Base-by-base conservation (phyloP, 257 asterid genomes). In the Fraxinus cuspidata region DNA sequence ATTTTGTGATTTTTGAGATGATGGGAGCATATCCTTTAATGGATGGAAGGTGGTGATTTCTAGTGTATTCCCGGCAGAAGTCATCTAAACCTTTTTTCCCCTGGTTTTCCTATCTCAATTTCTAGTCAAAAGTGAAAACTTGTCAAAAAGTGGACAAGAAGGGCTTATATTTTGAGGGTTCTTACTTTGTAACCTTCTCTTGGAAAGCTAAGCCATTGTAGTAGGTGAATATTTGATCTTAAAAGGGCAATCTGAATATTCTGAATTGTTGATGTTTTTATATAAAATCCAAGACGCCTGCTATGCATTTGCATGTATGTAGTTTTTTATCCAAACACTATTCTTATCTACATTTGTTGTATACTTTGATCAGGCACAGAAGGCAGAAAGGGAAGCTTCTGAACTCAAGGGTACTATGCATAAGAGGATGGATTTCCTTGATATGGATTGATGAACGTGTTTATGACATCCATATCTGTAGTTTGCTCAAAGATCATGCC, bases 381-480 rank as follows among this genome's bases (percentile, higher is more conserved):
- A 90, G 66, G 99, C 87, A 27, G 99, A 95, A 79, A 84, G 91
- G 81, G 98, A 93, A 76, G 96, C 96, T 21, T 87, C 96, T 29
- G 97, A 91, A 81, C 96, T 95, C 64, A 93, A 85, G 85, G 99
- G 99, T 34, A 81, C 96, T 31, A 93, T 93, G 98, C 88, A 93
- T 25, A 89, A 87, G 92, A 88, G 97, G 86, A 93, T 93, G 96
- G 99, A 93, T 85, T 95, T 95, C 77, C 99, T 95, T 37, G 97
- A 95, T 73, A 84, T 95, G 96, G 98, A 95, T 80, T 95, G 81
- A 89, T 71, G 81, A 78, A 35, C 83, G 71, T 76, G 23, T 35
- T 27, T 29, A 34, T 12, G 80, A 51, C 69, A 56, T 72, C 28
- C 63, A 4, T 21, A 15, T 51, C 63, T 51, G 68, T 13, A 23